Evolutionary conservation across 2,329 filamentous ascomycete species (phyloP), one percentile per base, ranked within the genome.

Genomic region (Cyphellophora attinorum): DNA sequence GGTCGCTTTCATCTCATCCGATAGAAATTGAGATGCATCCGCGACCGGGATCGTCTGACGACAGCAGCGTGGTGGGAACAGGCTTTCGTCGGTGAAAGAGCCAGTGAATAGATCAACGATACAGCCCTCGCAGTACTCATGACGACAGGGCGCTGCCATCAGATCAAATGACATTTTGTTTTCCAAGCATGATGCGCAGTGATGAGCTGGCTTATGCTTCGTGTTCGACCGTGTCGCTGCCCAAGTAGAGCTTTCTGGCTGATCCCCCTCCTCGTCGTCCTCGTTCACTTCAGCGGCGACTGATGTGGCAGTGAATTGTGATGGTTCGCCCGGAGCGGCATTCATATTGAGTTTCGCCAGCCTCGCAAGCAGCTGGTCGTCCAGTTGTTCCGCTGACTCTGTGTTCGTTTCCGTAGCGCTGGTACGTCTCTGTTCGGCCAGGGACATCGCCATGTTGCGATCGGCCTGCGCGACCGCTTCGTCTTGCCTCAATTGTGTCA

Each of bases 31-130:
- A 0, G 48, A 50, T 17, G 56, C 57, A 0, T 40, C 32, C 1
- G 51, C 48, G 1, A 68, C 31, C 0, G 60, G 49, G 4, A 77
- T 67, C 0, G 49, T 37, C 16, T 62, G 43, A 0, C 45, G 38
- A 46, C 72, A 76, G 52, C 73, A 78, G 2, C 60, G 58, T 0
- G 73, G 71, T 0, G 73, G 74, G 37, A 74, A 78, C 0, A 71
- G 46, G 0, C 61, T 56, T 36, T 76, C 68, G 40, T 75, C 67
- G 0, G 38, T 52, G 14, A 69, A 56, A 0, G 67, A 57, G 0
- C 48, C 35, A 1, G 39, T n/a, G 47, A 76, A 70, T 0, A 75
- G 58, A 0, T 40, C 36, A 2, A 46, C 45, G 0, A 77, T 43
- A 45, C 74, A 78, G 1, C 41, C 41, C 0, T 49, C 48, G 44